Conservation (phyloP, 2,329 filamentous ascomycete species). For the Fusarium poae region DNA sequence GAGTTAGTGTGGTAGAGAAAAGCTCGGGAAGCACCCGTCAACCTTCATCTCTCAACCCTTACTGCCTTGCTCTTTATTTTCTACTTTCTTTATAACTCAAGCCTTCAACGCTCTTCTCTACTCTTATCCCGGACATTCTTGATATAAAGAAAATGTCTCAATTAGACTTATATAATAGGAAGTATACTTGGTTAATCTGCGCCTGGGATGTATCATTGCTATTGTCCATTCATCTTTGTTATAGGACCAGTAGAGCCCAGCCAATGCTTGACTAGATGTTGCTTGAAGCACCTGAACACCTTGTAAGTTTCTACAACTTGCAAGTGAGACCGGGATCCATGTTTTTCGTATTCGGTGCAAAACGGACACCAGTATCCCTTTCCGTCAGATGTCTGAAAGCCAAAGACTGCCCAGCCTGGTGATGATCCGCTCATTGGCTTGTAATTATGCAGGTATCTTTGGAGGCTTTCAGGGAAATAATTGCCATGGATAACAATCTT, state of each 20-base stretch:
- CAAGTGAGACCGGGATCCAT: not conserved
- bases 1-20: not conserved
- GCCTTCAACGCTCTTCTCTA: constrained; percentile 38
- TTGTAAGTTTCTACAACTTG: fast-evolving
- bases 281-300: not conserved
- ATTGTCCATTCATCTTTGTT: too few relatives aligned
- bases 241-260: not conserved
- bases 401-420: not conserved
- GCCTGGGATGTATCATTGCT: not conserved
- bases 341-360: not conserved
- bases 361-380: not conserved
- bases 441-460: not conserved
- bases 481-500: not conserved
- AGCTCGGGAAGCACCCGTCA: not conserved
- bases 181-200: not conserved
- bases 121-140: constrained; percentile 13
- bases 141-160: too few relatives aligned
- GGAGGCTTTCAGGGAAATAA: not conserved
- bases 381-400: not conserved
- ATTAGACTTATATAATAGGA: not conserved
- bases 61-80: constrained; percentile 30
- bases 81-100: constrained; percentile 38
- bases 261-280: not conserved
- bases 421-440: not conserved
- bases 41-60: not conserved